Evolutionary conservation across 2,329 filamentous ascomycete genomes (phyloP).

Genomic region (Ceratocystiopsis minuta): DNA sequence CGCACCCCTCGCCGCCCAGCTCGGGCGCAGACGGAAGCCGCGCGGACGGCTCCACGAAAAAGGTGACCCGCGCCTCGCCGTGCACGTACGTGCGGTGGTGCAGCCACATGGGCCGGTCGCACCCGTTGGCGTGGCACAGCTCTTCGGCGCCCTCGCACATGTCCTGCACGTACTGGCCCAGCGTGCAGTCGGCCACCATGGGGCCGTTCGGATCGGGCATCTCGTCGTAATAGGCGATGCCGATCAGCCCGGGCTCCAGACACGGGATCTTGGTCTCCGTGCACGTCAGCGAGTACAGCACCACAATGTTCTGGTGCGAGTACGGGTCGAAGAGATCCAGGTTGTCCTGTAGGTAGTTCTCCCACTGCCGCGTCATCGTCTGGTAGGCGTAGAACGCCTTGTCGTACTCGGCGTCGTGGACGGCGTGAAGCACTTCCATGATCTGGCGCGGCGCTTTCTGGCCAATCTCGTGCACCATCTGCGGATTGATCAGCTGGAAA

Average conservation of each 20-base stretch:
- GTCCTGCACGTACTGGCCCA: constrained; percentile 91
- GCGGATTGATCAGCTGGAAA: constrained; percentile 82
- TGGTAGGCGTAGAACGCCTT: constrained; percentile 86
- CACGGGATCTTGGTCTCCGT: constrained; percentile 89
- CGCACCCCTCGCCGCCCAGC: background rate
- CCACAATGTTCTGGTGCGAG: constrained; percentile 89
- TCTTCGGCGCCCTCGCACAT: constrained; percentile 59
- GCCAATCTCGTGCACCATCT: constrained; percentile 80
- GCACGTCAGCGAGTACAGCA: constrained; percentile 85
- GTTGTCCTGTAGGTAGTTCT: constrained; percentile 80
- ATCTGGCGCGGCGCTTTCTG: constrained; percentile 70
- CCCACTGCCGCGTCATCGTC: constrained; percentile 91
- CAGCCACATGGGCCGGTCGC: constrained; percentile 74
- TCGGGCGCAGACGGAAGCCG: constrained; percentile 28
- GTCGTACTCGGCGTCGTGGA: constrained; percentile 93
- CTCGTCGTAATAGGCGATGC: constrained; percentile 86
- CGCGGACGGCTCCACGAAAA: constrained; percentile 57
- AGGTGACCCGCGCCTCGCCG: constrained; percentile 79
- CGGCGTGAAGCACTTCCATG: constrained; percentile 82
- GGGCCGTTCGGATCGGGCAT: constrained; percentile 45
- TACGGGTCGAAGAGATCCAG: constrained; percentile 84
- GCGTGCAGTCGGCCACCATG: constrained; percentile 71
- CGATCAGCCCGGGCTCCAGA: constrained; percentile 74
- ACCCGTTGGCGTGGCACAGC: constrained; percentile 68
- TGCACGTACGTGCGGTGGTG: constrained; percentile 96